These are phyloP conservation scores for Verticillium dahliae DNA, from an alignment of 2,329 filamentous ascomycete genomes.

Conservation along the genomic window DNA sequence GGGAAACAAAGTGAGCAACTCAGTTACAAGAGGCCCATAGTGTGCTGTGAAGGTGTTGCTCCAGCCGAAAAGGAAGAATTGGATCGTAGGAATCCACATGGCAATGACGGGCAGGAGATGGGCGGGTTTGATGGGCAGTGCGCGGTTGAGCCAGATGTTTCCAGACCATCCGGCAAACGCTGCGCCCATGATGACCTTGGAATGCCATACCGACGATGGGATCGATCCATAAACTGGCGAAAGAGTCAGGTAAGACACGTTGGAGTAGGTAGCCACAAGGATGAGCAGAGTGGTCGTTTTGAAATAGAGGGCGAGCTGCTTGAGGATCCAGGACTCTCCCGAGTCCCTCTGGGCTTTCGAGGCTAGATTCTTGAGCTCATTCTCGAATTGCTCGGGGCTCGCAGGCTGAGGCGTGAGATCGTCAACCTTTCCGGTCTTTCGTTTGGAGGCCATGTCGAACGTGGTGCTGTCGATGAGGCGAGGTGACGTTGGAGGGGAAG, in stretches of 20 bases:
- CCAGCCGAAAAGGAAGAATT: conserved; percentile 62
- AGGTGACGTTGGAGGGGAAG: neutral
- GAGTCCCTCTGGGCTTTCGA: conserved; percentile 31
- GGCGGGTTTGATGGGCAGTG: conserved; percentile 41
- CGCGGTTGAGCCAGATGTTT: conserved; percentile 48
- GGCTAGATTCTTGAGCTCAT: conserved; percentile 46
- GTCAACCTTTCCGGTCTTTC: conserved; percentile 1
- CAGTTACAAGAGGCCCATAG: conserved; percentile 70
- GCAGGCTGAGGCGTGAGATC: conserved; percentile 22
- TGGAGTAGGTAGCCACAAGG: conserved; percentile 58
- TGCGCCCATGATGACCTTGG: conserved; percentile 56
- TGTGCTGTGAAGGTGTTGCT: conserved; percentile 61
- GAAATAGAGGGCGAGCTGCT: conserved; percentile 28
- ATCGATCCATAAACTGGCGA: conserved; percentile 87
- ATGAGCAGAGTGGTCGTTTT: conserved; percentile 38
- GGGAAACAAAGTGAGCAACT: conserved; percentile 66
- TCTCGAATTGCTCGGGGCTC: conserved; percentile 46
- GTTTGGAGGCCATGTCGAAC: conserved; percentile 8
- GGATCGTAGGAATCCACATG: conserved; percentile 65
- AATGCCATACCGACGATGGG: conserved; percentile 67
- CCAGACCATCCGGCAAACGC: conserved; percentile 67
- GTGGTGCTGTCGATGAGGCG: neutral
- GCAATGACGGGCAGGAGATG: conserved; percentile 65
- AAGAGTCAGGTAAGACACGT: conserved; percentile 67
- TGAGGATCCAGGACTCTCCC: conserved; percentile 17